A percentile compares a stretch with the other conserved stretches of the same genome.
Evolutionary conservation across 2,329 filamentous ascomycete genomes (phyloP).

Genomic region (Pseudogymnoascus sp.): DNA sequence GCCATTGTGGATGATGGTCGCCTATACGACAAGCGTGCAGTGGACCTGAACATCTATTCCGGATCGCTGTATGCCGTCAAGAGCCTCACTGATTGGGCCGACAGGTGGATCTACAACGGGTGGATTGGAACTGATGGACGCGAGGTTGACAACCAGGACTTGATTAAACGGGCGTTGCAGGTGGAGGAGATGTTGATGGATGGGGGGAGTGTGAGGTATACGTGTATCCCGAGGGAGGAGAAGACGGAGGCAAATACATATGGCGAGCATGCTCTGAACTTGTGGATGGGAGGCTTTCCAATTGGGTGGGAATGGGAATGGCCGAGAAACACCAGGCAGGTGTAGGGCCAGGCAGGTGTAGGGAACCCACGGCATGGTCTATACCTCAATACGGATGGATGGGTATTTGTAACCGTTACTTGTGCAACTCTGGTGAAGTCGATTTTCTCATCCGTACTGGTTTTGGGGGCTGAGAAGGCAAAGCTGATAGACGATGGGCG

Average conservation of each 20-base stretch:
- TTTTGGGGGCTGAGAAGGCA: neutral
- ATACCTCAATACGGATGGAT: neutral
- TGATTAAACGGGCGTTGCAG: neutral
- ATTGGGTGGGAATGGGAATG: constrained; percentile 2
- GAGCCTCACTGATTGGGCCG: neutral
- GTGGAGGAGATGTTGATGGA: constrained; percentile 1
- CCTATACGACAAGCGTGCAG: neutral
- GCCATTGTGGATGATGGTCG: neutral
- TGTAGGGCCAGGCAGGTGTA: neutral
- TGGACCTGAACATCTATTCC: neutral
- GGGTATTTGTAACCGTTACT: neutral
- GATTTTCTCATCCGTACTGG: neutral
- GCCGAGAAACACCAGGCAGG: neutral
- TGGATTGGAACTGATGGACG: neutral
- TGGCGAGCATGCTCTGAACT: neutral
- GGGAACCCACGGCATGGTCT: neutral
- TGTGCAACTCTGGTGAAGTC: neutral
- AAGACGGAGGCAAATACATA: neutral
- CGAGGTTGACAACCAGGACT: neutral
- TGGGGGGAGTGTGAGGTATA: constrained; percentile 1
- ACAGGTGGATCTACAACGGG: neutral
- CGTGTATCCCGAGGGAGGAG: neutral
- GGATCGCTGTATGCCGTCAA: neutral
- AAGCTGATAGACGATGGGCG: neutral
- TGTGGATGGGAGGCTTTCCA: neutral